Conservation (phyloP, 345 rosid genomes). For the Gossypium ekmanianum region DNA sequence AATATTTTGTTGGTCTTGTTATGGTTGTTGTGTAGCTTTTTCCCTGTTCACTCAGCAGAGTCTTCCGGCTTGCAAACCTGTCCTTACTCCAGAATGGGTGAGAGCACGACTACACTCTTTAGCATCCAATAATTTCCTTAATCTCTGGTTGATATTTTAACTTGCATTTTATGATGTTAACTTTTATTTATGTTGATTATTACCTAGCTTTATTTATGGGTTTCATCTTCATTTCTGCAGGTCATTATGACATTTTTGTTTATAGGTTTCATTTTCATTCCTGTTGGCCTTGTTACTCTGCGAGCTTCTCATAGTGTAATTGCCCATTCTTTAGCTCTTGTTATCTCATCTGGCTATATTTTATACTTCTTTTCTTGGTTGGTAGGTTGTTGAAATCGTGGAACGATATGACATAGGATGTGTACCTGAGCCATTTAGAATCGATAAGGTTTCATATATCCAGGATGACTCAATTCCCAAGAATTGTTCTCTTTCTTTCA, state of each 20-base stretch:
- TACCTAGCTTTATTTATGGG: constrained; percentile 42
- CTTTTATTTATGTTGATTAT: constrained; percentile 41
- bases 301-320: constrained; percentile 63
- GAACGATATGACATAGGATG: constrained; percentile 72
- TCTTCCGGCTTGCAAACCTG: constrained; percentile 91
- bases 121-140: background rate
- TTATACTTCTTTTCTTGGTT: constrained; percentile 18
- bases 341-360: background rate
- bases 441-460: constrained; percentile 53
- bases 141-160: constrained; percentile 5
- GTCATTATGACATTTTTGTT: constrained; percentile 52
- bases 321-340: constrained; percentile 13
- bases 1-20: background rate
- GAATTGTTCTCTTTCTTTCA: constrained; percentile 54
- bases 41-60: constrained; percentile 65
- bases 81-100: constrained; percentile 69
- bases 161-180: constrained; percentile 6
- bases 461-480: constrained; percentile 53
- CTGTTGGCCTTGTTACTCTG: constrained; percentile 59
- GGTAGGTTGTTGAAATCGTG: constrained; percentile 68
- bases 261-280: constrained; percentile 57
- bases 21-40: constrained; percentile 39
- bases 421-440: constrained; percentile 49
- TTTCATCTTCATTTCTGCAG: constrained; percentile 54
- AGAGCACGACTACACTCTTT: constrained; percentile 20